Percentiles rank a stretch among this genome's conserved stretches.
These are phyloP conservation scores for Fusarium subtropicale DNA, from an alignment of 2,329 filamentous ascomycete genomes.

Conservation along the genomic window DNA sequence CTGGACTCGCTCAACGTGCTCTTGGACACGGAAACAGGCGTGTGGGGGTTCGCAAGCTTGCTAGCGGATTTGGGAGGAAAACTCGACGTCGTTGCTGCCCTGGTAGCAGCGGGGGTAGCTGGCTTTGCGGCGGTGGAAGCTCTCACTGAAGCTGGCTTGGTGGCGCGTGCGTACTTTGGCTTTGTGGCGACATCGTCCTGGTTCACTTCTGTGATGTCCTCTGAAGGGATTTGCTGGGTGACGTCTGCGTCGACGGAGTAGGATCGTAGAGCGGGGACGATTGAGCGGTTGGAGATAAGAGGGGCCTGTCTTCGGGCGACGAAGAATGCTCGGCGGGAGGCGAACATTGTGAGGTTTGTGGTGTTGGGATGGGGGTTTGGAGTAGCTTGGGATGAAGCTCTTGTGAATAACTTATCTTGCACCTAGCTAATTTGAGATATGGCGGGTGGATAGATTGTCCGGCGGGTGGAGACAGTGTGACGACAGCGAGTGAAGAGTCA, in stretches of 20 bases:
- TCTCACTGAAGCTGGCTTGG: slow-evolving; percentile 13
- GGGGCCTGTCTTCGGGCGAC: slow-evolving; percentile 35
- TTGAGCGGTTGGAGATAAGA: slow-evolving; percentile 26
- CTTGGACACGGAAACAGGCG: slow-evolving; percentile 11
- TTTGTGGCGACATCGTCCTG: slow-evolving; percentile 26
- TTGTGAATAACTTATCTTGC: not conserved
- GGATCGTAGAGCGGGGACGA: slow-evolving; percentile 39
- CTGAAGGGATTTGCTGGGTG: slow-evolving; percentile 29
- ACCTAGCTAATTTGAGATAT: slow-evolving; percentile 19
- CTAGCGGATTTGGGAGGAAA: slow-evolving; percentile 2
- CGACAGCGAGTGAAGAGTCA: slow-evolving; percentile 1
- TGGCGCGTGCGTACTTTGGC: slow-evolving; percentile 5
- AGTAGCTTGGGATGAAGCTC: not conserved
- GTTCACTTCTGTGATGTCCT: slow-evolving; percentile 27
- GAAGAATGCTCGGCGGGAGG: slow-evolving; percentile 41
- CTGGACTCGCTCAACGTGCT: slow-evolving; percentile 23
- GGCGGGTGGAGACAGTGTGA: slow-evolving; percentile 18
- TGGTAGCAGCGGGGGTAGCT: not conserved
- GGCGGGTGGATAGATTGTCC: slow-evolving; percentile 37
- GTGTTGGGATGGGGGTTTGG: not conserved
- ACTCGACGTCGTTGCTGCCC: not conserved
- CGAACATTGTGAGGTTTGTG: slow-evolving; percentile 44
- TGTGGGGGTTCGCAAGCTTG: slow-evolving; percentile 24
- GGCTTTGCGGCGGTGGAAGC: not conserved
- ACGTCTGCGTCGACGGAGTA: slow-evolving; percentile 38